Base-by-base conservation (phyloP, 345 rosid species). In the Xanthoceras sorbifolium region DNA sequence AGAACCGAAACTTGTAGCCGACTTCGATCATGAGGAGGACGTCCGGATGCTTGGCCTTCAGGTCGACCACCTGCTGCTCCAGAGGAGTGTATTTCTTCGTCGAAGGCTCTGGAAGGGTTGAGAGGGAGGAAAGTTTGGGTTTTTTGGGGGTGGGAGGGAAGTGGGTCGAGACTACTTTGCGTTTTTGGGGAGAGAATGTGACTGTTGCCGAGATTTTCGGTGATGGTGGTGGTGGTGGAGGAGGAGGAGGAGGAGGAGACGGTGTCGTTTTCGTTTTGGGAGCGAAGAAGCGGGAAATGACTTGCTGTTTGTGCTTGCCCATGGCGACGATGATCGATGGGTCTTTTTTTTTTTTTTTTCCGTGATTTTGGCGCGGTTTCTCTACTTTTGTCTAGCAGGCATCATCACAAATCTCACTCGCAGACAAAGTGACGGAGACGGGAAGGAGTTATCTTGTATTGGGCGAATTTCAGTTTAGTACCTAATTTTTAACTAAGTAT, bases 11-110 rank as follows among this genome's bases (percentile, higher is more conserved):
- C 90, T 86, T 88, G 86, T 95, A 95, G 69, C 98, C 99, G 59
- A 95, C 99, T 83, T 95, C 97, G 44, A 93, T 84, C 99, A 95
- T 93, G 80, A 95, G 79, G 28, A 95, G 83, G 32, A 95, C 94
- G 60, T 93, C 98, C 0, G 92, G 91, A 67, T 93, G 81, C 67
- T 81, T 87, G 32, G 32, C 75, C 76, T 93, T 95, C 5, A 95
- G 85, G 68, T 90, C 92, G 60, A 92, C 84, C 23, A 95, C 96
- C 66, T 95, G 99, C 31, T 89, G 87, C 48, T 95, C 99, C 63
- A 95, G 72, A 4, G 99, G 99, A 38, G 99, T 95, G 86, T 86
- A 88, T 67, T 90, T 91, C 62, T 50, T 64, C 82, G 57, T 64
- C 32, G 79, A 73, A 15, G 90, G 87, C 75, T 80, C 87, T 10